Evolutionary conservation across 2,329 filamentous ascomycete genomes (phyloP), one percentile per base, ranked within the genome.

Genomic region (Pseudogymnoascus sp.): DNA sequence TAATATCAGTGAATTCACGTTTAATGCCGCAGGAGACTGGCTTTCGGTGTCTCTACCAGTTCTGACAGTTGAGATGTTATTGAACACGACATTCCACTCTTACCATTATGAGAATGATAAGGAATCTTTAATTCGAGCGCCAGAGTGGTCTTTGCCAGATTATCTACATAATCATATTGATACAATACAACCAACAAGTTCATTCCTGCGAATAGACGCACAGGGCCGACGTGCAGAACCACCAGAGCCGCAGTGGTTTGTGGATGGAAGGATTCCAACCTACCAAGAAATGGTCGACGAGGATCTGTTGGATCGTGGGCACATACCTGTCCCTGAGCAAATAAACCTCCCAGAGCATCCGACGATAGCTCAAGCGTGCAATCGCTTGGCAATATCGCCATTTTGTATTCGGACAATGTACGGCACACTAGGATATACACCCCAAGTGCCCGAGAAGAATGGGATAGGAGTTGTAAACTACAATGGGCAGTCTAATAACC

Each of bases 121-220:
- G n/a, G 70, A 75, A 2, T 68, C 75, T 9, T 68, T 84, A 6
- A 75, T 80, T 14, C 78, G 83, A 43, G 77, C 83, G 0, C 77
- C 80, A 1, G 71, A 75, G 39, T 86, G 82, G 82, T 84, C 82
- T 43, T 76, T 86, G 4, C 82, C 83, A 14, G 68, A 67, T 35
- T 78, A 85, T 66, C 74, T 85, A 4, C 82, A 85, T 67, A 74
- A 77, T 57, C 81, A 83, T 67, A 79, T 85, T 63, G 81, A 84
- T 66, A 77, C 80, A 11, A 79, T 85, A 25, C 82, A 85, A 68
- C 83, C 83, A 1, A 85, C 82, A 1, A 85, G 78, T 57, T 82
- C 81, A 0, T 85, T 85, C 73, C 80, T 82, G 69, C 76, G 77
- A 36, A 36, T 36, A 14, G 8, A 14, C 35, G 35, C 12, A 14